These are phyloP conservation scores for sweet orange (Citrus sinensis) DNA, from an alignment of 345 rosid species.

Conservation along the genomic window DNA sequence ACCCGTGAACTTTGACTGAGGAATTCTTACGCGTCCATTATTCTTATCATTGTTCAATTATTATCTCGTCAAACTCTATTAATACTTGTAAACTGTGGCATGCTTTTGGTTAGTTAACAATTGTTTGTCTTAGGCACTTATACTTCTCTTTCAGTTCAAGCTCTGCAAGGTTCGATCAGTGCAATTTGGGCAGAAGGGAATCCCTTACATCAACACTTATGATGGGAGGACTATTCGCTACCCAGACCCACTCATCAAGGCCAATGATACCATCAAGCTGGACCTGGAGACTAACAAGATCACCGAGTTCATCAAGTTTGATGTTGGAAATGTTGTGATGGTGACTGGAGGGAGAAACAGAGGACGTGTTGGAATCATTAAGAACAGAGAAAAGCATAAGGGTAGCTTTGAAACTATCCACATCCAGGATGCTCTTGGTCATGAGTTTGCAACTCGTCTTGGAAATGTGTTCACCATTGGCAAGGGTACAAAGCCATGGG, in stretches of 20 bases:
- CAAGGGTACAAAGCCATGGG: slow-evolving; percentile 41
- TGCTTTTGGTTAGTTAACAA: not conserved
- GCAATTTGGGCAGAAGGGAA: slow-evolving; percentile 55
- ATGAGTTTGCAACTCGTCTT: slow-evolving; percentile 38
- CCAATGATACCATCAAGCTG: slow-evolving; percentile 60
- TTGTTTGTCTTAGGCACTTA: not conserved
- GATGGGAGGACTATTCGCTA: slow-evolving; percentile 68
- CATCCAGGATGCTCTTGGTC: slow-evolving; percentile 34
- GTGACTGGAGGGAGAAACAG: slow-evolving; percentile 67
- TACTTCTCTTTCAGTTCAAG: slow-evolving; percentile 33
- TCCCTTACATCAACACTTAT: slow-evolving; percentile 55
- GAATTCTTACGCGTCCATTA: not conserved
- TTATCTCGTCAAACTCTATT: not conserved
- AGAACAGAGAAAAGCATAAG: slow-evolving; percentile 42
- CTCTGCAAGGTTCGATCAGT: slow-evolving; percentile 55
- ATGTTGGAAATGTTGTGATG: slow-evolving; percentile 63
- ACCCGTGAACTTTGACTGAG: not conserved
- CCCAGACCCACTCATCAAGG: slow-evolving; percentile 63
- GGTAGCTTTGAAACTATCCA: slow-evolving; percentile 41
- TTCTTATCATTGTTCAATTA: not conserved
- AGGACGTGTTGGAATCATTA: slow-evolving; percentile 44
- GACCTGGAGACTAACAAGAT: slow-evolving; percentile 41
- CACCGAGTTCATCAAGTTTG: slow-evolving; percentile 58
- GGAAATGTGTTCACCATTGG: slow-evolving; percentile 39
- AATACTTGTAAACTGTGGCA: no score